phyloP scores from a whole-genome alignment of 2,329 filamentous ascomycete species.

The Botrytis porri region DNA sequence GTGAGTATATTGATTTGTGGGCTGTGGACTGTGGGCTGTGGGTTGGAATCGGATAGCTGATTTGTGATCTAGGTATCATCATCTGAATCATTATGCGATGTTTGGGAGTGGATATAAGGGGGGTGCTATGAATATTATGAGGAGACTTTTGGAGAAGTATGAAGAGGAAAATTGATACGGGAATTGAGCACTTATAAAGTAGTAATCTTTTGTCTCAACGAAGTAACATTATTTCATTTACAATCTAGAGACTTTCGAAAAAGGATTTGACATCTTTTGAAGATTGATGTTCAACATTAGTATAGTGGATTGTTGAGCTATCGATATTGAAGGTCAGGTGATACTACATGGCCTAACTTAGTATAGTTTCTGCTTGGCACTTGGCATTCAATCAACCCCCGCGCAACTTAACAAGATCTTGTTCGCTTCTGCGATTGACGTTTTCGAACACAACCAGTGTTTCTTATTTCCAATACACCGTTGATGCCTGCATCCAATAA shows the following conservation, averaged over 20 bases:
- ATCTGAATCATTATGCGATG: slow-evolving; percentile 71
- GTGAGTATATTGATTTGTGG: slow-evolving; percentile 48
- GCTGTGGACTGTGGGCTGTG: background rate
- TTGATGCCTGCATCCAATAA: too few species aligned
- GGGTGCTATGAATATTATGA: slow-evolving; percentile 79
- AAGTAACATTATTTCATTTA: background rate
- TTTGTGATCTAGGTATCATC: slow-evolving; percentile 64
- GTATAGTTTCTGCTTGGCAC: too few species aligned
- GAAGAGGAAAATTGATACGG: slow-evolving; percentile 37
- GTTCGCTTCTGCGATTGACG: too few species aligned
- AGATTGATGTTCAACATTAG: too few species aligned
- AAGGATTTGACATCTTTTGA: background rate
- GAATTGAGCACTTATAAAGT: background rate
- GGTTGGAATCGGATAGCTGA: slow-evolving; percentile 16
- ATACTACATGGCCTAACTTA: background rate
- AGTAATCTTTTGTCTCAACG: background rate
- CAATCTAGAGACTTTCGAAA: background rate
- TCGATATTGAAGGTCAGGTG: background rate
- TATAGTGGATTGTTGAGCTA: background rate
- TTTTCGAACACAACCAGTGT: too few species aligned
- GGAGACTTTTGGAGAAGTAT: slow-evolving; percentile 69
- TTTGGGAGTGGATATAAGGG: slow-evolving; percentile 78
- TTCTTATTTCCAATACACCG: too few species aligned
- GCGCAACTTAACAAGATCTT: too few species aligned
- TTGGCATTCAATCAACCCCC: too few species aligned